A percentile compares a stretch with the other conserved stretches of the same genome.
phyloP scores from a whole-genome alignment of 208 protist species.

The Wallacemonas collosoma region DNA sequence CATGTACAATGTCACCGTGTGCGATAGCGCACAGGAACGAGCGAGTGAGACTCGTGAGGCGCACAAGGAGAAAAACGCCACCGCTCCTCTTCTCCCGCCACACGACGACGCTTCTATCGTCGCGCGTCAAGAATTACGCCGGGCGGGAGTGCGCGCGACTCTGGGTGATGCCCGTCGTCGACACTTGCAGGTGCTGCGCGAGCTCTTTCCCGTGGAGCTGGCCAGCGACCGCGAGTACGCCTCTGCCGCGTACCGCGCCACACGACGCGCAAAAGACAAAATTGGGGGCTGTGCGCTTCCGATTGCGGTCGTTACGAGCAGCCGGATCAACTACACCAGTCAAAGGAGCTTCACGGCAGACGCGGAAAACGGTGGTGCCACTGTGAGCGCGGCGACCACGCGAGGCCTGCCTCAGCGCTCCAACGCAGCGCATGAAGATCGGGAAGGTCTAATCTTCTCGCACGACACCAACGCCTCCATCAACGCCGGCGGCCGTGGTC shows the following conservation, averaged over 20 bases:
- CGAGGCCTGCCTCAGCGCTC: too few relatives aligned
- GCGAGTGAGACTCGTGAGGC: neutral
- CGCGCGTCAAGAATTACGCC: conserved; percentile 28
- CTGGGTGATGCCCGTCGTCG: conserved; percentile 29
- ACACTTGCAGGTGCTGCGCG: conserved; percentile 28
- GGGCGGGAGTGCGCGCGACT: conserved; percentile 35
- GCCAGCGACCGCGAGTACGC: conserved; percentile 24
- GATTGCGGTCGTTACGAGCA: conserved; percentile 26
- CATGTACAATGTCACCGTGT: neutral
- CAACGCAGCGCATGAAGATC: neutral
- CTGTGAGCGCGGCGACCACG: too few relatives aligned
- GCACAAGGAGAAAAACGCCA: neutral
- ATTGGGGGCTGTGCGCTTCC: conserved; percentile 32
- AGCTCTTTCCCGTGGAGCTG: conserved; percentile 39
- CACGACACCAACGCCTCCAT: neutral
- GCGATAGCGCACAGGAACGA: neutral
- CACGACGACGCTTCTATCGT: neutral
- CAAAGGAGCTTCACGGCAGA: too few relatives aligned
- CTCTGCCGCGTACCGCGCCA: conserved; percentile 5
- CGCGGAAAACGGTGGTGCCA: too few relatives aligned
- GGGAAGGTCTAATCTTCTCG: neutral
- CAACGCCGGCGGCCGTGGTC: neutral
- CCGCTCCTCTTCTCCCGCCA: too few relatives aligned
- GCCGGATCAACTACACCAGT: neutral
- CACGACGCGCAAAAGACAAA: conserved; percentile 29